A percentile compares a stretch with the other conserved stretches of the same genome.
These are phyloP conservation scores for Auricularia sp. DNA, from an alignment of 768 basidiomycete species.

Conservation along the genomic window DNA sequence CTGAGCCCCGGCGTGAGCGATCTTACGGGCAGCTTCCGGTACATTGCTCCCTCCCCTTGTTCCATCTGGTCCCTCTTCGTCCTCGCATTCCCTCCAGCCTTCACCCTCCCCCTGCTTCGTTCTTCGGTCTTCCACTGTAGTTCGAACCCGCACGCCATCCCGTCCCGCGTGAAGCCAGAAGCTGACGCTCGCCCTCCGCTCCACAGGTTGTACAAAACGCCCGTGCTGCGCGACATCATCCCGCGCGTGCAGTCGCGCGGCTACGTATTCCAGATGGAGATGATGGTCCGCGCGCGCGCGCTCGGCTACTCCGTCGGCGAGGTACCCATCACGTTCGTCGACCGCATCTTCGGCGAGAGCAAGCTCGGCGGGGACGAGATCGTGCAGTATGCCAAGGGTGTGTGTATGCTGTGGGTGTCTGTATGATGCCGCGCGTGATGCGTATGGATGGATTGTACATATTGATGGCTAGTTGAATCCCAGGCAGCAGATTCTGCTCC, in stretches of 20 bases:
- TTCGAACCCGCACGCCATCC: background rate
- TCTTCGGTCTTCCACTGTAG: background rate
- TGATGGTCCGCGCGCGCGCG: slow-evolving; percentile 84
- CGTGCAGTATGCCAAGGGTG: slow-evolving; percentile 77
- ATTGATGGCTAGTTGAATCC: too few relatives aligned
- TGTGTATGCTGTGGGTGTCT: slow-evolving; percentile 66
- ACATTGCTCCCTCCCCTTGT: slow-evolving; percentile 13
- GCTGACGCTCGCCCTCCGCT: background rate
- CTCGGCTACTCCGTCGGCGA: slow-evolving; percentile 82
- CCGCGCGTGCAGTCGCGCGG: slow-evolving; percentile 76
- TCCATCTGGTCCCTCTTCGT: background rate
- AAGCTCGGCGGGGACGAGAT: slow-evolving; percentile 85
- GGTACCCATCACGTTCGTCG: slow-evolving; percentile 90
- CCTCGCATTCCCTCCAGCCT: background rate
- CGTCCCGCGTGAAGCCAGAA: too few relatives aligned
- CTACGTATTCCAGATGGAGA: slow-evolving; percentile 97
- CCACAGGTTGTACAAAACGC: slow-evolving; percentile 60
- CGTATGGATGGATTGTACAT: too few relatives aligned
- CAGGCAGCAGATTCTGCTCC: too few relatives aligned
- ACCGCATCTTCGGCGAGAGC: slow-evolving; percentile 87
- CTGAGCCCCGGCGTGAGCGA: slow-evolving; percentile 81
- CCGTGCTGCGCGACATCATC: slow-evolving; percentile 75
- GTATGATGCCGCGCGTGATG: slow-evolving; percentile 33
- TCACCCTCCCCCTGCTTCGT: background rate
- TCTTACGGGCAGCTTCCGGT: slow-evolving; percentile 86